Base-by-base conservation (phyloP, 2,329 filamentous ascomycete genomes). In the Dactylellina sp. region DNA sequence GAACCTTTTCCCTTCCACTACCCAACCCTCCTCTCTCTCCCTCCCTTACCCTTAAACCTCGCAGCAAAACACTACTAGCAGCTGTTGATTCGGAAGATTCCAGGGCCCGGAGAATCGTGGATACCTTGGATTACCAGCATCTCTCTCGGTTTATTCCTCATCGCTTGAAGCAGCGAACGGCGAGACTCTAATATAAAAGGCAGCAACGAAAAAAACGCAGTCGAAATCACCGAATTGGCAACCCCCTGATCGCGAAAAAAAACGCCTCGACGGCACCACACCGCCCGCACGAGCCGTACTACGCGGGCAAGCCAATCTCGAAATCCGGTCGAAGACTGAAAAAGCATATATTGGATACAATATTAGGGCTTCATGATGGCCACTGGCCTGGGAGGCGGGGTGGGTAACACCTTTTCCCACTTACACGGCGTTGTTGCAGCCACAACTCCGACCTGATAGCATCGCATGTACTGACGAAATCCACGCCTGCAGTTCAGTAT, bases 301-400 rank as follows among this genome's bases (percentile, higher is more conserved):
- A 25, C 52, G 24, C 47, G 37, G 44, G 49, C 22, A 42, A 35
- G 18, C 18, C 24, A 53, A 47, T 47, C 49, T 3, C 50, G 22
- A 40, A 28, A 6, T 22, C 20, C 40, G 28, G 39, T 35, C 56
- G 59, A 35, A 37, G 35, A 37, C 56, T 20, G 22, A 44, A 40
- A 22, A 24, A 39, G 68, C 60, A 55, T 56, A 66, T 66, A 55
- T 66, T 66, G 70, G 61, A 66, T 74, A 42, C 55, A 74, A 20
- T 44, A 12, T 25, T 59, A 44, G 60, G 25, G 56, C 37, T 65
- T 66, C 61, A 74, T 20, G 44, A 74, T 74, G 70, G 70, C 70
- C 70, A 66, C 70, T 74, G 70, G 70, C 70, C 70, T 39, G 61
- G 70, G 55, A 74, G 70, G 70, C 70, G 70, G 70, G 70, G 70